phyloP scores from a whole-genome alignment of 2,329 filamentous ascomycete species.

The Penicillium sp. region DNA sequence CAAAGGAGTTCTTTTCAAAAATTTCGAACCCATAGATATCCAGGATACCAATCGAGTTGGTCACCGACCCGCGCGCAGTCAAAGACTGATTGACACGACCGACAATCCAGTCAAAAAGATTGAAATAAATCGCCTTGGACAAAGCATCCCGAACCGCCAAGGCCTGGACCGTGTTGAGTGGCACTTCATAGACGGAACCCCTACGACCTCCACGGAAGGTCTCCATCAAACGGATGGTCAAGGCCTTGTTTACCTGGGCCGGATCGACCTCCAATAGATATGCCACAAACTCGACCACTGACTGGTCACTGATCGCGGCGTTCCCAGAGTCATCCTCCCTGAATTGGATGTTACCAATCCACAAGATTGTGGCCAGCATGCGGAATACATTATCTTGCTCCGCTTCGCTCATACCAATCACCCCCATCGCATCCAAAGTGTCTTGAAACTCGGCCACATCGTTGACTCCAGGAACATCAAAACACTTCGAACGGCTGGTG shows the following conservation, averaged over 20 bases:
- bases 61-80: conserved; percentile 65
- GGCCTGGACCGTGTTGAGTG: conserved; percentile 82
- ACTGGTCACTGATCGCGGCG: conserved; percentile 78
- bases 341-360: conserved; percentile 93
- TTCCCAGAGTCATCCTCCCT: conserved; percentile 83
- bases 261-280: conserved; percentile 87
- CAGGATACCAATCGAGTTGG: conserved; percentile 88
- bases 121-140: conserved; percentile 93
- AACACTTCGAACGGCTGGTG: conserved; percentile 88
- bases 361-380: conserved; percentile 84
- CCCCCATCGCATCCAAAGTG: conserved; percentile 86
- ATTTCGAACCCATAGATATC: conserved; percentile 99
- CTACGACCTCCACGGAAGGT: conserved; percentile 60
- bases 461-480: conserved; percentile 89
- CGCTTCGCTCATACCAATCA: conserved; percentile 79
- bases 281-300: conserved; percentile 87
- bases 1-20: conserved; percentile 98
- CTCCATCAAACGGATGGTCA: conserved; percentile 82
- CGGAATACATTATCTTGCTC: conserved; percentile 97
- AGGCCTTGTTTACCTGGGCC: conserved; percentile 71
- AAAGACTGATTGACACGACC: conserved; percentile 83
- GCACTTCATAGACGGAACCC: conserved; percentile 65
- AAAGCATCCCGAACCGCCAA: conserved; percentile 81
- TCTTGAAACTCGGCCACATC: conserved; percentile 84
- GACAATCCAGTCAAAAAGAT: conserved; percentile 98